A percentile compares a stretch with the other conserved stretches of the same genome.
phyloP scores from a whole-genome alignment of 768 basidiomycete species.

The Psilocybe cyanescens region DNA sequence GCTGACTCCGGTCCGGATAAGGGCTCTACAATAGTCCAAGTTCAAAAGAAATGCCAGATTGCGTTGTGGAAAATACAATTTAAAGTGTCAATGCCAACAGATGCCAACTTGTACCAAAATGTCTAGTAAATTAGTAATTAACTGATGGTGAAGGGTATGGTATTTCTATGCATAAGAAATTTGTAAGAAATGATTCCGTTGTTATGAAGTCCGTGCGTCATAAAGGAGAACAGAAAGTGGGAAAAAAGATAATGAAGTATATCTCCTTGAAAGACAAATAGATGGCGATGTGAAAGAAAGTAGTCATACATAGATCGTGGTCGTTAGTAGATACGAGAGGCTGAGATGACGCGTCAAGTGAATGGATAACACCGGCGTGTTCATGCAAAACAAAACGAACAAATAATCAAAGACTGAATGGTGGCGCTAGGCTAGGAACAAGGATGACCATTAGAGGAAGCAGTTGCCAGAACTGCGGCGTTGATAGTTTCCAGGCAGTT shows the following conservation, averaged over 20 bases:
- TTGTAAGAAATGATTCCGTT: background rate
- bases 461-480: constrained; percentile 22
- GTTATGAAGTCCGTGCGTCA: background rate
- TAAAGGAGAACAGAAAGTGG: background rate
- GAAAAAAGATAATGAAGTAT: background rate
- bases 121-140: background rate
- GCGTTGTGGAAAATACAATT: background rate
- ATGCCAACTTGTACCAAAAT: background rate
- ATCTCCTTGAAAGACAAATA: background rate
- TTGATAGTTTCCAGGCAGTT: constrained; percentile 21
- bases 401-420: constrained; percentile 9
- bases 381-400: background rate
- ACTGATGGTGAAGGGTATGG: background rate
- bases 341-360: background rate
- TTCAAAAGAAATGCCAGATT: too few species aligned
- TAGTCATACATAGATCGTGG: background rate
- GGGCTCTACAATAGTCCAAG: too few species aligned
- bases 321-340: constrained; percentile 1
- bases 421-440: constrained; percentile 4
- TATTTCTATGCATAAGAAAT: background rate
- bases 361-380: too few species aligned
- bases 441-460: constrained; percentile 15
- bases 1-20: too few species aligned
- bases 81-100: background rate
- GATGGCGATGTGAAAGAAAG: background rate